Evolutionary conservation across 2,329 filamentous ascomycete species (phyloP), one percentile per base, ranked within the genome.

Genomic region (Onygena corvina): DNA sequence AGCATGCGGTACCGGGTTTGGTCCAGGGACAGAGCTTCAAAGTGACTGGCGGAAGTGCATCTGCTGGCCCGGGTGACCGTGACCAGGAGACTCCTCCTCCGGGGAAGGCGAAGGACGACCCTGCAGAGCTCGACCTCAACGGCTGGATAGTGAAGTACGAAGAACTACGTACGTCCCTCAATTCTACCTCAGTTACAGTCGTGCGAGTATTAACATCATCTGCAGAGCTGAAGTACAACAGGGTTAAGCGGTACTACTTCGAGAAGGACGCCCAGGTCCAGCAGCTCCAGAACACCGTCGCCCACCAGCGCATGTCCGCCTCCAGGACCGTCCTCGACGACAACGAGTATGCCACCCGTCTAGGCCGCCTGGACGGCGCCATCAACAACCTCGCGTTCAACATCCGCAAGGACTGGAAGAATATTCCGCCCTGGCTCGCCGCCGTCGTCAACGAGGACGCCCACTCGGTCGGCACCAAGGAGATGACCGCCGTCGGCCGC

Each of bases 171-270:
- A 67, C 53, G 68, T 54, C n/a, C 38, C 12, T 53, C 5, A 20
- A 18, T 20, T 14, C 35, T 5, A 46, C 35, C 18, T n/a, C 53
- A 21, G 31, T 30, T 40, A 23, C 36, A 18, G 21, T 34, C 4
- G n/a, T 20, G 11, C 16, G 35, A 16, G n/a, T 40, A 20, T 31
- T 7, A 34, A 20, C 20, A 47, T 21, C 16, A 18, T 14, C 20
- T 34, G 16, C 55, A 94, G 89, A 92, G 61, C 80, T 80, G 57
- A 98, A 98, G 71, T 98, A 98, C 65, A 93, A 93, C 65, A 94
- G 95, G 63, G 90, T 98, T 51, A 98, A 98, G 72, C 82, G 88
- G 50, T 85, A 95, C 59, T 98, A 95, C 64, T 96, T 96, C 65
- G 92, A 96, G 56, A 83, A 94, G 59, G 84, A 83, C 56, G 76